Percentiles rank a stretch among this genome's conserved stretches.
Evolutionary conservation across 2,329 filamentous ascomycete species (phyloP).

Genomic region (Pseudogymnoascus sp.): DNA sequence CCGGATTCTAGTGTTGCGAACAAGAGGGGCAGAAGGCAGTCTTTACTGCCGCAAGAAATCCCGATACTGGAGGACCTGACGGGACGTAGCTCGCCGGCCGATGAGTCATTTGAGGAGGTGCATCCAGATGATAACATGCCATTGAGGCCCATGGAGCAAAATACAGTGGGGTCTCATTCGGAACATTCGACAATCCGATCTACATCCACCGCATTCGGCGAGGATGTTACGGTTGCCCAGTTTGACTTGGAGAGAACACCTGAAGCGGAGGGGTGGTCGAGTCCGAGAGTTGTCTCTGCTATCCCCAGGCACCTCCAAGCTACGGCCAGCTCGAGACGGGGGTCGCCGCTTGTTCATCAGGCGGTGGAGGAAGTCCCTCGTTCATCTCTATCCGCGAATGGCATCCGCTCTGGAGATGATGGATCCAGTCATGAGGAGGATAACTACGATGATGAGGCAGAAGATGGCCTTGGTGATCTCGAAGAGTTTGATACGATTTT

Average conservation of each 20-base stretch:
- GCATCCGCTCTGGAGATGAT: not conserved
- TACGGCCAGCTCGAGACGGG: not conserved
- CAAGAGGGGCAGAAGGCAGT: conserved; percentile 20
- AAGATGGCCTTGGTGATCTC: conserved; percentile 31
- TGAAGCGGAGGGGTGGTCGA: conserved; percentile 22
- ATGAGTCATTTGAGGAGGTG: not conserved
- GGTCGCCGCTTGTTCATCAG: not conserved
- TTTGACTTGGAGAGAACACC: conserved; percentile 23
- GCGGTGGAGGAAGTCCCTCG: not conserved
- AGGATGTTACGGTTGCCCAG: conserved; percentile 21
- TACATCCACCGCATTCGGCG: conserved; percentile 13
- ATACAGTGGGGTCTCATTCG: conserved; percentile 8
- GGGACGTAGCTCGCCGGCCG: not conserved
- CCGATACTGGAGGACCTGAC: conserved; percentile 11
- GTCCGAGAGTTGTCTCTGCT: conserved; percentile 15
- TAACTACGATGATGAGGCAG: conserved; percentile 22
- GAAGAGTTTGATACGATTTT: conserved; percentile 46
- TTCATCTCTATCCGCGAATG: not conserved
- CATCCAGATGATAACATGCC: not conserved
- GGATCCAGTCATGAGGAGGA: conserved; percentile 12
- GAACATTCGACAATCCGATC: conserved; percentile 20
- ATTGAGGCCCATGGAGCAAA: not conserved
- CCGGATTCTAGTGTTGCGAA: conserved; percentile 10
- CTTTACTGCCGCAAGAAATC: conserved; percentile 15
- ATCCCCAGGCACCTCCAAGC: not conserved